A percentile compares a stretch with the other conserved stretches of the same genome.
These are phyloP conservation scores for Microbotryomycetes sp. DNA, from an alignment of 1,284 basidiomycete genomes.

Conservation along the genomic window DNA sequence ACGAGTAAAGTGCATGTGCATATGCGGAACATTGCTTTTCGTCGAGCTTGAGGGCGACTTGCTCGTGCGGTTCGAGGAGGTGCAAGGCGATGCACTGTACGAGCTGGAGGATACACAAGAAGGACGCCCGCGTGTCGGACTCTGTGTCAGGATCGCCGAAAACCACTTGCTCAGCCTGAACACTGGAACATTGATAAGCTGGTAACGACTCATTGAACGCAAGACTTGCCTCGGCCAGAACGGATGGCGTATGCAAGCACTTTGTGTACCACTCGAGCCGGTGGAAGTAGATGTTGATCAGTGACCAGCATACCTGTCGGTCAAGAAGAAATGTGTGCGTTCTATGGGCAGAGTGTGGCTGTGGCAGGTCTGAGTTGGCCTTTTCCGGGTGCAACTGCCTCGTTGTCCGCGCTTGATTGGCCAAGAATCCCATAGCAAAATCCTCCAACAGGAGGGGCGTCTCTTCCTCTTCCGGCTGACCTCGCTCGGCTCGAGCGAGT, in stretches of 20 bases:
- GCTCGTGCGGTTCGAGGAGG: conserved; percentile 29
- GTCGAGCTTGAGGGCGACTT: conserved; percentile 27
- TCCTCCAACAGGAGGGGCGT: conserved; percentile 22
- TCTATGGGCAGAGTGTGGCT: no score
- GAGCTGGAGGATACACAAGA: conserved; percentile 36
- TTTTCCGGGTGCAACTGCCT: background rate
- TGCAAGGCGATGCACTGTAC: conserved; percentile 36
- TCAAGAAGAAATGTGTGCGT: conserved; percentile 13
- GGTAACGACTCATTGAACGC: conserved; percentile 27
- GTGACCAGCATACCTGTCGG: conserved; percentile 9
- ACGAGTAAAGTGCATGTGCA: conserved; percentile 5
- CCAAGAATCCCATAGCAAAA: conserved; percentile 17
- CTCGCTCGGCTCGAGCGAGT: background rate
- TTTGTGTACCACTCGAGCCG: conserved; percentile 36
- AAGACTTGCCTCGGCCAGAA: conserved; percentile 5
- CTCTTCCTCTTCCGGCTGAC: conserved; percentile 7
- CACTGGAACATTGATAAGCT: conserved; percentile 27
- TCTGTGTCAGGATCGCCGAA: background rate
- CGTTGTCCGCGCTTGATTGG: conserved; percentile 13
- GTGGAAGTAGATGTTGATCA: conserved; percentile 36
- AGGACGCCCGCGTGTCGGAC: background rate
- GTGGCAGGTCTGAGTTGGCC: background rate
- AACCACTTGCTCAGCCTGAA: conserved; percentile 13
- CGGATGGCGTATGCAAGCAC: conserved; percentile 8
- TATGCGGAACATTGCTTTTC: conserved; percentile 32